Evolutionary conservation across 208 protist species (phyloP).

Genomic region (Crithidia bombi): DNA sequence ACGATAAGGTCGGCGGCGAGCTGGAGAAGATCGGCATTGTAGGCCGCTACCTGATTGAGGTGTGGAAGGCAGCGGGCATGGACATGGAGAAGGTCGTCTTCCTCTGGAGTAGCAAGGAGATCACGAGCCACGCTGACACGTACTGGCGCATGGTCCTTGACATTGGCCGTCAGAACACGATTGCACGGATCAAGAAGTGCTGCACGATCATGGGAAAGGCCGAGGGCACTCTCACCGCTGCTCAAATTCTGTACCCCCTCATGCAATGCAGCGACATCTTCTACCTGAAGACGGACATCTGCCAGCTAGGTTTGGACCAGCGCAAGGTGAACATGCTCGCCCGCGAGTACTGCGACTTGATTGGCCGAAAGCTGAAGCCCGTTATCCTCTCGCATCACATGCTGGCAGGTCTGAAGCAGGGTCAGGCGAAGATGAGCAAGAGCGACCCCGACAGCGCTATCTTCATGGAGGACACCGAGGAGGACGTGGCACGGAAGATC

Average conservation of each 20-base stretch:
- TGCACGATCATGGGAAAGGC: constrained; percentile 99
- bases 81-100: constrained; percentile 97
- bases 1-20: constrained; percentile 99
- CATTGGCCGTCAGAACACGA: constrained; percentile 95
- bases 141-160: constrained; percentile 99
- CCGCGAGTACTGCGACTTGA: constrained; percentile 97
- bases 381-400: constrained; percentile 99
- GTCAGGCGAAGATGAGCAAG: constrained; percentile 99
- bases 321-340: constrained; percentile 99
- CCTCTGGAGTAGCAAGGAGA: constrained; percentile 97
- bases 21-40: constrained; percentile 97
- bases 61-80: constrained; percentile 99
- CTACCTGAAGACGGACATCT: constrained; percentile 98
- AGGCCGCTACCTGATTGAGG: constrained; percentile 98
- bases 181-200: constrained; percentile 98
- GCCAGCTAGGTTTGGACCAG: constrained; percentile 99
- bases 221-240: constrained; percentile 96
- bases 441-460: constrained; percentile 98
- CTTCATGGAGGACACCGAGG: constrained; percentile 98
- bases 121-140: constrained; percentile 90
- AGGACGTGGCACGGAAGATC: constrained; percentile 97
- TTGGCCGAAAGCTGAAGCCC: constrained; percentile 92
- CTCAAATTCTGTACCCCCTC: constrained; percentile 99
- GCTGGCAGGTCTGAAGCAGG: constrained; percentile 95
- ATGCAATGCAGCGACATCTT: constrained; percentile 99